These are phyloP conservation scores for Alnus glutinosa DNA, from an alignment of 306 rosid genomes.

Conservation along the genomic window DNA sequence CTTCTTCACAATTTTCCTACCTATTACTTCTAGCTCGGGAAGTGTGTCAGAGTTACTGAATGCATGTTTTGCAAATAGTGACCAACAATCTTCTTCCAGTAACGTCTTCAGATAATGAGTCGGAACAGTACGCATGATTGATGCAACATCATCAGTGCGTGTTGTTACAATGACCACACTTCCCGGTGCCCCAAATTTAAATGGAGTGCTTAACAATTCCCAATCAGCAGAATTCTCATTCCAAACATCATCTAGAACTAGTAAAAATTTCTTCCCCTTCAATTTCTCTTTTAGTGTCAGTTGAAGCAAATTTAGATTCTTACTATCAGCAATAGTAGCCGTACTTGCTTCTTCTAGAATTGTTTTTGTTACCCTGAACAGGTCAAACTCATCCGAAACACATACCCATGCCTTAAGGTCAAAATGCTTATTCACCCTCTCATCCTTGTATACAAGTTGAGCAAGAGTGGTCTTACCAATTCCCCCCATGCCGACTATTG, in stretches of 20 bases:
- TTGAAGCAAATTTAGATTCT: neutral
- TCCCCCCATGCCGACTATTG: no score
- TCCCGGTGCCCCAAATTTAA: slow-evolving; percentile 10
- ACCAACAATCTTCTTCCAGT: slow-evolving; percentile 28
- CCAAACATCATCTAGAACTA: slow-evolving; percentile 33
- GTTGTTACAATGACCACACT: slow-evolving; percentile 21
- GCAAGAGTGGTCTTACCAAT: no score
- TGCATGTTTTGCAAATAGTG: slow-evolving; percentile 19
- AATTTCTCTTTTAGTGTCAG: neutral
- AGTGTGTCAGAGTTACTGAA: neutral
- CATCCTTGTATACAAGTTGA: no score
- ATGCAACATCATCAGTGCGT: slow-evolving; percentile 9
- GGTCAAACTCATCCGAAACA: no score
- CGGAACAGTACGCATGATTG: slow-evolving; percentile 4
- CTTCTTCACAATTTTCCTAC: no score
- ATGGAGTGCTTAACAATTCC: slow-evolving; percentile 6
- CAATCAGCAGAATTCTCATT: slow-evolving; percentile 14
- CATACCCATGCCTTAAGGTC: no score
- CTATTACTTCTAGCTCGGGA: neutral
- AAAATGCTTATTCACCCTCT: no score
- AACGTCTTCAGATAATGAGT: neutral
- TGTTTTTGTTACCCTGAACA: no score
- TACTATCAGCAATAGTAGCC: no score
- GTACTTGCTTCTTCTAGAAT: neutral
- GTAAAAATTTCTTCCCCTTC: slow-evolving; percentile 9